Evolutionary conservation across 1,284 basidiomycete species (phyloP).

Genomic region (Apiotrichum sp.): DNA sequence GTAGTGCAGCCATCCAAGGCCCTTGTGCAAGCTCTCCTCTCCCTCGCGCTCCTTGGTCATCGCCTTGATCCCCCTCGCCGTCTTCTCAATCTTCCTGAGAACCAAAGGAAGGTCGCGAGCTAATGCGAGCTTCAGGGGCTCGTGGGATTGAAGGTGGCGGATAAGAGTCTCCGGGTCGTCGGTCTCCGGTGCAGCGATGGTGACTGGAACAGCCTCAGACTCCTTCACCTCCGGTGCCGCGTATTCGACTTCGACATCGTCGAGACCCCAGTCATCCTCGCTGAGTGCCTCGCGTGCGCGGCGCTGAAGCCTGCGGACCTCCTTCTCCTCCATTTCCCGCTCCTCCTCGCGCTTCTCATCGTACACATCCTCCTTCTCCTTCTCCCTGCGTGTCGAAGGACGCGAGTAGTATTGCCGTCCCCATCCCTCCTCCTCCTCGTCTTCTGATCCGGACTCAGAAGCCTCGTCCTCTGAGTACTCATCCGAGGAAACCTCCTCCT

Average conservation of each 20-base stretch:
- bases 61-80: conserved; percentile 40
- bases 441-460: conserved; percentile 16
- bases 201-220: conserved; percentile 1
- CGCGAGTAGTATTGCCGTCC: conserved; percentile 74
- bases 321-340: conserved; percentile 20
- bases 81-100: conserved; percentile 45
- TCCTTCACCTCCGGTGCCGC: conserved; percentile 6
- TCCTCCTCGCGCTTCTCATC: conserved; percentile 51
- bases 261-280: conserved; percentile 77
- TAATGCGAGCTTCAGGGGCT: conserved; percentile 62
- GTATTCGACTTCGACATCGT: conserved; percentile 54
- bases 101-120: conserved; percentile 52
- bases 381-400: conserved; percentile 36
- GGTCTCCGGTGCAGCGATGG: conserved; percentile 27
- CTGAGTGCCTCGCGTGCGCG: conserved; percentile 66
- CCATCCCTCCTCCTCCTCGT: conserved; percentile 61
- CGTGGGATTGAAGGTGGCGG: conserved; percentile 68
- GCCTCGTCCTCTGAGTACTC: conserved; percentile 49
- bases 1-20: conserved; percentile 47
- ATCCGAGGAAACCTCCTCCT: conserved; percentile 49
- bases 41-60: conserved; percentile 33
- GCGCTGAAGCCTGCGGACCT: conserved; percentile 63
- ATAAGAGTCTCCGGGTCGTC: conserved; percentile 53
- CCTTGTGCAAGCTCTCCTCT: conserved; percentile 40
- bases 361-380: conserved; percentile 16